Evolutionary conservation across 371 early-diverging fungal species (phyloP).

Genomic region (Mucor sp.): DNA sequence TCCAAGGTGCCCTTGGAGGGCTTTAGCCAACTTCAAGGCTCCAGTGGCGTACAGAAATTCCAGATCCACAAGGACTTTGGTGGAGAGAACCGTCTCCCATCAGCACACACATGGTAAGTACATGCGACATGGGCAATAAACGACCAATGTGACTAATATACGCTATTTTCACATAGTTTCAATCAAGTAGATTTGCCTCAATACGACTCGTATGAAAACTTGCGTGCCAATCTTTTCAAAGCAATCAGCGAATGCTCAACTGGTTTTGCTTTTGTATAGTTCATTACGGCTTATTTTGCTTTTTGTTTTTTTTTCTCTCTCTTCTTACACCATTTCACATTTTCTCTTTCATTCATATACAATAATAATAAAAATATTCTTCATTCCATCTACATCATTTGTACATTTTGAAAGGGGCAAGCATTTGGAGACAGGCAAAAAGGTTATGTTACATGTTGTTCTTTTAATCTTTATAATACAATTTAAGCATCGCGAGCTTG

Average conservation of each 20-base stretch:
- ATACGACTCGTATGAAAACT: conserved; percentile 91
- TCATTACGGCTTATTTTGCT: not conserved
- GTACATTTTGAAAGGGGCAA: not conserved
- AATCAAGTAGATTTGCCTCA: conserved; percentile 98
- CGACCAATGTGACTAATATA: not conserved
- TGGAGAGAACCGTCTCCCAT: conserved; percentile 84
- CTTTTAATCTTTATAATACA: not conserved
- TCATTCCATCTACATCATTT: too few relatives aligned
- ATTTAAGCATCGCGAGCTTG: conserved; percentile 38
- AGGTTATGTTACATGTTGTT: not conserved
- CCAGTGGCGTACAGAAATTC: conserved; percentile 95
- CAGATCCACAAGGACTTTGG: conserved; percentile 97
- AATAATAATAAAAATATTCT: not conserved
- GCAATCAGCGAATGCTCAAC: conserved; percentile 96
- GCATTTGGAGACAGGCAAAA: not conserved
- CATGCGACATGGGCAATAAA: not conserved
- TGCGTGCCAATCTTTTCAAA: conserved; percentile 78
- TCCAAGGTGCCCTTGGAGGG: conserved; percentile 98
- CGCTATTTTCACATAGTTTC: conserved; percentile 62
- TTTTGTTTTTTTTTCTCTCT: too few relatives aligned
- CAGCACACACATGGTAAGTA: conserved; percentile 97
- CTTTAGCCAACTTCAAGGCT: conserved; percentile 93
- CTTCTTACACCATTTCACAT: not conserved
- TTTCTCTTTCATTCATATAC: not conserved
- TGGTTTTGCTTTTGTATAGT: conserved; percentile 91